A percentile compares a stretch with the other conserved stretches of the same genome.
Conservation (phyloP, 768 basidiomycete species). For the Cytidiella melzeri region DNA sequence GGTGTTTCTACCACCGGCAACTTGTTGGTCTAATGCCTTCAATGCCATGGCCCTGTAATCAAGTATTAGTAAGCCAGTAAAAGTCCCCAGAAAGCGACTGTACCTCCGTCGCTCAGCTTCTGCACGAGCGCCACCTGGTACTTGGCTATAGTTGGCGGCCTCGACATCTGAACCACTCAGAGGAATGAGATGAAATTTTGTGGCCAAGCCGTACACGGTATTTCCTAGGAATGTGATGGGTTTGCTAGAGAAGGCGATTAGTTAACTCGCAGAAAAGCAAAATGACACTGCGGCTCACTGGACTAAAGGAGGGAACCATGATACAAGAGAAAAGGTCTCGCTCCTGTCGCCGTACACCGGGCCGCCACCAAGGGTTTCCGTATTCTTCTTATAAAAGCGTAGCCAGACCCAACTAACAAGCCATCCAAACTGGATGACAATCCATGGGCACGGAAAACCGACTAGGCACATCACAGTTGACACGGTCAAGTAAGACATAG, state of each 20-base stretch:
- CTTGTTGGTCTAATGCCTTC: slow-evolving; percentile 91
- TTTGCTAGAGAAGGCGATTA: slow-evolving; percentile 39
- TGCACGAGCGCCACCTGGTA: slow-evolving; percentile 86
- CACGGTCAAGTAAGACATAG: slow-evolving; percentile 90
- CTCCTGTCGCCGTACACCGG: slow-evolving; percentile 88
- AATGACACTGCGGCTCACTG: slow-evolving; percentile 53
- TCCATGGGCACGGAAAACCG: slow-evolving; percentile 86
- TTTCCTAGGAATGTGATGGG: slow-evolving; percentile 67
- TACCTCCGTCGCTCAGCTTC: slow-evolving; percentile 95
- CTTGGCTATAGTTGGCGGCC: slow-evolving; percentile 60
- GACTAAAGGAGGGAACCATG: slow-evolving; percentile 95
- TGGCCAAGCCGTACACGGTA: slow-evolving; percentile 59
- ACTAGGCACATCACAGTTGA: slow-evolving; percentile 81
- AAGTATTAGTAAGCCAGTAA: slow-evolving; percentile 2
- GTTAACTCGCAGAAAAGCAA: background rate
- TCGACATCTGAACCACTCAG: slow-evolving; percentile 59
- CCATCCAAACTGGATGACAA: slow-evolving; percentile 99
- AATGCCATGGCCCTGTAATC: slow-evolving; percentile 80
- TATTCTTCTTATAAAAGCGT: slow-evolving; percentile 91
- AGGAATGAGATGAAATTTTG: slow-evolving; percentile 71
- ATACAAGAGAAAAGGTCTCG: slow-evolving; percentile 91
- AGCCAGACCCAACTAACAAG: slow-evolving; percentile 93
- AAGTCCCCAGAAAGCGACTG: slow-evolving; percentile 18
- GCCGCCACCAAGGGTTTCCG: slow-evolving; percentile 52
- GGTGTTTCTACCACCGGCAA: slow-evolving; percentile 51